Evolutionary conservation across 352 stramenopile genomes (phyloP), one percentile per base, ranked within the genome.

Genomic region (Globisporangium rhizosaccharum): DNA sequence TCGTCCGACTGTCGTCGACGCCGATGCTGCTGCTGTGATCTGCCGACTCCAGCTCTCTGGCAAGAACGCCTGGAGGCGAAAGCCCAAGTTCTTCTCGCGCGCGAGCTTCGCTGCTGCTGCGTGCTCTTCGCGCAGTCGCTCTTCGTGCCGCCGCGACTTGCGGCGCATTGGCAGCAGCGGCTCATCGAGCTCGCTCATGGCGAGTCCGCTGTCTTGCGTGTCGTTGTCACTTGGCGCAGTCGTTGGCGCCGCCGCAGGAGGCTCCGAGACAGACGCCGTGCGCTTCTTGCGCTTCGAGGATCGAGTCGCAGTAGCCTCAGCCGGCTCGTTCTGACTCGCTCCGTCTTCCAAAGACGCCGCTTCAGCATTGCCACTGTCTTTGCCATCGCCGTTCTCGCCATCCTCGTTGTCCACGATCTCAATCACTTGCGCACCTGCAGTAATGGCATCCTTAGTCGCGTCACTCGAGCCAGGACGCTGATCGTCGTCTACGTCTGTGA

Each of bases 81-180:
- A 90, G 25, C 62, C 66, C 45, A 91, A 56, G 50, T 90, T 70
- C 41, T 87, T 83, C 53, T 90, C 79, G 9, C 69, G 64, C 4
- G 77, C 79, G 51, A 68, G 62, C 52, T 87, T 91, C 2, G 82
- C 67, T 28, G 82, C 82, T 3, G 78, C 72, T 44, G 75, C 79
- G 56, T 90, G 78, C 37, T 91, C 82, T 62, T 90, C 77, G 25
- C 79, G 75, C 41, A 88, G 53, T 51, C 76, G 70, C 54, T 90
- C 74, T 61, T 89, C 74, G 37, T 91, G 68, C 18, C 82, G 76
- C 7, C 79, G 75, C 2, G 82, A 89, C 53, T 88, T 89, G 47
- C 82, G 70, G 36, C 82, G 66, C 41, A 62, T 61, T 0, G 75
- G 67, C 0, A 67, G 66, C 0, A 66, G 62, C 7, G 61, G 50